Evolutionary conservation across 2,329 filamentous ascomycete genomes (phyloP).

Genomic region (Capronia coronata): DNA sequence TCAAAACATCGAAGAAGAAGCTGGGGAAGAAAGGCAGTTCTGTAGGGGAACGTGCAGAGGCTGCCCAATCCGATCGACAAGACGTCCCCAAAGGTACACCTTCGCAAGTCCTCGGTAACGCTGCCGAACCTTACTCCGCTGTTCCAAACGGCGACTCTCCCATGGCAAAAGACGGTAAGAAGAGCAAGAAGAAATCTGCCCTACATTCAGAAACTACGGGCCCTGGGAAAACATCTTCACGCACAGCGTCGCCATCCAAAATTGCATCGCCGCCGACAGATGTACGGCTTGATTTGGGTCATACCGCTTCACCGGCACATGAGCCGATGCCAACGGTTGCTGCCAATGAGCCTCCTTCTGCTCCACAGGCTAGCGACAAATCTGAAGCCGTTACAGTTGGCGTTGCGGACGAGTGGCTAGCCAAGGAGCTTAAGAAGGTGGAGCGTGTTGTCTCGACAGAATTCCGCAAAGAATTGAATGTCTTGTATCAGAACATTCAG

Average conservation of each 20-base stretch:
- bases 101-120: constrained; percentile 3
- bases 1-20: constrained; percentile 39
- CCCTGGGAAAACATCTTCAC: constrained; percentile 8
- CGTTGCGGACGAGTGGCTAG: constrained; percentile 52
- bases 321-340: constrained; percentile 1
- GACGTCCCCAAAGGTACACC: constrained; percentile 21
- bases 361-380: constrained; percentile 11
- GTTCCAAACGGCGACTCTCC: constrained; percentile 11
- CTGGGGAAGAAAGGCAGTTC: constrained; percentile 34
- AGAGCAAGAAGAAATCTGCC: constrained; percentile 26
- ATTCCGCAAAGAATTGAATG: constrained; percentile 50
- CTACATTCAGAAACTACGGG: constrained; percentile 3
- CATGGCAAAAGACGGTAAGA: constrained; percentile 24
- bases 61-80: constrained; percentile 30
- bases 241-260: constrained; percentile 12
- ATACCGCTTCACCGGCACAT: constrained; percentile 2
- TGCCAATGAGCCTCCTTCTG: background rate
- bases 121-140: constrained; percentile 10
- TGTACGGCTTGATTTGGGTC: constrained; percentile 1
- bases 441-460: constrained; percentile 40
- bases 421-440: constrained; percentile 55
- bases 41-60: constrained; percentile 24
- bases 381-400: constrained; percentile 32
- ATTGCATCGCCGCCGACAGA: background rate
- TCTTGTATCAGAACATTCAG: constrained; percentile 55